phyloP scores from a whole-genome alignment of 768 basidiomycete genomes.

The Clathrus columnatus region DNA sequence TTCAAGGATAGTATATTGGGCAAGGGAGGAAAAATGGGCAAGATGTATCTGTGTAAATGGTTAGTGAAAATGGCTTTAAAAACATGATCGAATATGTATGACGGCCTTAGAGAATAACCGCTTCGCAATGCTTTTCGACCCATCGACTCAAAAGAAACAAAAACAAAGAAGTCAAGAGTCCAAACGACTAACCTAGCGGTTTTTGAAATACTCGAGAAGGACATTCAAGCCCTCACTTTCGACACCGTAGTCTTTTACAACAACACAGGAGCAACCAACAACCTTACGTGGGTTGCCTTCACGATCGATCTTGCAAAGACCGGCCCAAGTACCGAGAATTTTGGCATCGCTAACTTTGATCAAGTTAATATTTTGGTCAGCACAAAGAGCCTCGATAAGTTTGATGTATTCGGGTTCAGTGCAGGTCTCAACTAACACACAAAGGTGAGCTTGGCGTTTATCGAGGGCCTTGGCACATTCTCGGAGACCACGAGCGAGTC shows the following conservation, averaged over 20 bases:
- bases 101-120: too few species aligned
- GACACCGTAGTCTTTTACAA: constrained; percentile 94
- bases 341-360: constrained; percentile 97
- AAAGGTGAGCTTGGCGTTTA: constrained; percentile 96
- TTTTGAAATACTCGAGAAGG: constrained; percentile 94
- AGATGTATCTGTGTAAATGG: too few species aligned
- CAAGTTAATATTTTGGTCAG: constrained; percentile 98
- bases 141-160: constrained; percentile 50
- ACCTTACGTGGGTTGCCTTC: constrained; percentile 98
- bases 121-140: too few species aligned
- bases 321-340: constrained; percentile 96
- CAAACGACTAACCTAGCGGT: constrained; percentile 50
- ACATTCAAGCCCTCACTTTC: constrained; percentile 95
- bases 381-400: constrained; percentile 98
- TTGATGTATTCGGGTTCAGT: constrained; percentile 99
- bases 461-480: constrained; percentile 98
- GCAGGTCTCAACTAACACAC: constrained; percentile 98
- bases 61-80: too few species aligned
- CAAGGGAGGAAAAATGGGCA: too few species aligned
- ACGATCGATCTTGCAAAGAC: constrained; percentile 98
- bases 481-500: constrained; percentile 94
- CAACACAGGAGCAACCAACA: constrained; percentile 88
- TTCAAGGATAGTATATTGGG: too few species aligned
- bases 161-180: constrained; percentile 20
- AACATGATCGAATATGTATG: too few species aligned